A percentile compares a stretch with the other conserved stretches of the same genome.
These are phyloP conservation scores for Penicillium palitans DNA, from an alignment of 2,329 filamentous ascomycete genomes.

Conservation along the genomic window DNA sequence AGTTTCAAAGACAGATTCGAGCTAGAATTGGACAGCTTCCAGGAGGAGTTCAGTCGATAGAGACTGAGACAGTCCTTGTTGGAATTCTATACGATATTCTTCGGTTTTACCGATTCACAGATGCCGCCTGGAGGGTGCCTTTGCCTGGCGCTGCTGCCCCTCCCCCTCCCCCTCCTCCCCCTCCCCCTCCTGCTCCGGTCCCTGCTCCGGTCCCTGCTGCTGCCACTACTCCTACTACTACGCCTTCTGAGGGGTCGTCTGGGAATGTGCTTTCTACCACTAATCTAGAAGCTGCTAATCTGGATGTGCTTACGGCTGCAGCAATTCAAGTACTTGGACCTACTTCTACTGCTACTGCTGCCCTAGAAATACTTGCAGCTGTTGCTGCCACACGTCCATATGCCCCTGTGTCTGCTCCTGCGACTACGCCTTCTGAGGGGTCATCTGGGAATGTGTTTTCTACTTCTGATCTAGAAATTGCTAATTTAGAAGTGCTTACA, in stretches of 20 bases:
- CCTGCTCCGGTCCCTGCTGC: neutral
- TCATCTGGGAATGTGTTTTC: neutral
- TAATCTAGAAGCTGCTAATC: too few relatives aligned
- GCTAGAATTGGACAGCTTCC: neutral
- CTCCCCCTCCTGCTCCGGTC: neutral
- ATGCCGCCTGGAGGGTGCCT: neutral
- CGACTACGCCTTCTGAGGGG: neutral
- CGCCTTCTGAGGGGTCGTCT: too few relatives aligned
- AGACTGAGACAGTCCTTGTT: neutral
- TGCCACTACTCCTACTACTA: too few relatives aligned
- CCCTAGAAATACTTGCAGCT: too few relatives aligned
- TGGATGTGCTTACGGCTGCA: too few relatives aligned
- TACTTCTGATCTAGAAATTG: too few relatives aligned
- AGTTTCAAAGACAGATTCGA: neutral
- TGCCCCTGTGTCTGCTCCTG: too few relatives aligned
- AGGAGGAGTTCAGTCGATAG: neutral
- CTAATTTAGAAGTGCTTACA: neutral
- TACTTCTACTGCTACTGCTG: too few relatives aligned
- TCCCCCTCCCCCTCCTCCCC: neutral
- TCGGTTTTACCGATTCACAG: neutral
- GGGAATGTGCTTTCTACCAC: too few relatives aligned
- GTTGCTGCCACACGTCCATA: too few relatives aligned
- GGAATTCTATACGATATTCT: slow-evolving; percentile 1
- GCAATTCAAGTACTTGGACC: too few relatives aligned
- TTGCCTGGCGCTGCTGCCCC: neutral